Conservation (phyloP, 176 grass and related monocot genomes). For the Typha latifolia region DNA sequence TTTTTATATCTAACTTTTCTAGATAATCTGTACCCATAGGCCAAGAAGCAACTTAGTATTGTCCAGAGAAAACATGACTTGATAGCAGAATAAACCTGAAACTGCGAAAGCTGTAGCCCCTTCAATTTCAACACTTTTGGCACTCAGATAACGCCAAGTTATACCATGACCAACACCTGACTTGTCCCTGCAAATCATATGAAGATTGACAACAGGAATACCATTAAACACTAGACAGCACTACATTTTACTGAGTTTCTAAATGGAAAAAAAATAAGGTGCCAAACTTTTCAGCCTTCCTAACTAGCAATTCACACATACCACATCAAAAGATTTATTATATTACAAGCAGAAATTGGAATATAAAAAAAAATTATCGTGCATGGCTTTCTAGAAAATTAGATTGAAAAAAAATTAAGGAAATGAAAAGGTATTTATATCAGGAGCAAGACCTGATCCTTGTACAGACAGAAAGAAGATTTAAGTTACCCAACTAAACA, state of each 20-base stretch:
- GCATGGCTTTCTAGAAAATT: too few species aligned
- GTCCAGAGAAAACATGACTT: neutral
- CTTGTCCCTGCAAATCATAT: slow-evolving; percentile 46
- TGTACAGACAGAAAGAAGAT: neutral
- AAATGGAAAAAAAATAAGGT: too few species aligned
- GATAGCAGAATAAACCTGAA: slow-evolving; percentile 44
- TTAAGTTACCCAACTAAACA: too few species aligned
- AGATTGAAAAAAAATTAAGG: neutral
- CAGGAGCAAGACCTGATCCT: neutral
- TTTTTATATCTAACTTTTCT: too few species aligned
- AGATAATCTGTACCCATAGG: neutral
- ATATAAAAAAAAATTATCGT: too few species aligned
- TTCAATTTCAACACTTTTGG: slow-evolving; percentile 53
- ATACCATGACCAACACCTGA: slow-evolving; percentile 84
- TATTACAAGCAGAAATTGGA: too few species aligned
- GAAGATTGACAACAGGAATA: neutral
- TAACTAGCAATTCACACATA: too few species aligned
- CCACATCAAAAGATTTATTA: too few species aligned
- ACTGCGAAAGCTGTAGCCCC: slow-evolving; percentile 79
- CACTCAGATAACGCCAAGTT: slow-evolving; percentile 53
- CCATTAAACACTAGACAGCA: neutral
- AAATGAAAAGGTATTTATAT: neutral
- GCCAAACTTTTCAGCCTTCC: too few species aligned
- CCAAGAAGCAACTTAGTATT: neutral
- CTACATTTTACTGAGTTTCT: neutral